Evolutionary conservation across 305 asterid species (phyloP).

Genomic region (Withania somnifera): DNA sequence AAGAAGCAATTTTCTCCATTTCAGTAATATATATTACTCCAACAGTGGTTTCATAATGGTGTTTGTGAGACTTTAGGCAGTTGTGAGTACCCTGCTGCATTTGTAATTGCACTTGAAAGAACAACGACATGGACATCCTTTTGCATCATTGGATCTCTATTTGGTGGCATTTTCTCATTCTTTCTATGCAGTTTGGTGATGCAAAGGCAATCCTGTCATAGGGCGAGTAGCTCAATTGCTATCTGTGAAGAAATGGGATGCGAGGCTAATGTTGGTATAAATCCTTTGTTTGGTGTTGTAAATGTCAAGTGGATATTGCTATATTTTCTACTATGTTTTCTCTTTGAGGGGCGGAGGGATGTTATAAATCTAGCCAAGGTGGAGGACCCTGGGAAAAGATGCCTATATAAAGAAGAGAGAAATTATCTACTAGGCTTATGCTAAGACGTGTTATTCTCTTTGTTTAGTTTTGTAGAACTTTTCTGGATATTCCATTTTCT

Average conservation of each 20-base stretch:
- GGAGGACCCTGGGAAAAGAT: too few species aligned
- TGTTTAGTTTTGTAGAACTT: too few species aligned
- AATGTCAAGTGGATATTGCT: background rate
- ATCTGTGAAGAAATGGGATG: conserved; percentile 32
- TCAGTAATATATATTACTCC: conserved; percentile 34
- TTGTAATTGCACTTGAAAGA: conserved; percentile 53
- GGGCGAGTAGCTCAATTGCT: conserved; percentile 23
- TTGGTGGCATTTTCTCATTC: too few species aligned
- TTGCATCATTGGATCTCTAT: too few species aligned
- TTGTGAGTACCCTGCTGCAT: conserved; percentile 54
- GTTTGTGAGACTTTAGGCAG: conserved; percentile 15
- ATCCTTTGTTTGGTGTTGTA: background rate
- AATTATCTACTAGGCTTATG: too few species aligned
- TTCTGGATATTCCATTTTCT: too few species aligned
- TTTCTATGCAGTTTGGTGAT: conserved; percentile 44
- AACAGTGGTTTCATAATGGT: conserved; percentile 18
- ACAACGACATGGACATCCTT: too few species aligned
- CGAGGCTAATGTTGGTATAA: background rate
- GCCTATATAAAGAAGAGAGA: too few species aligned
- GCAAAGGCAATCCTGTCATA: conserved; percentile 16
- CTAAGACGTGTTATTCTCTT: too few species aligned
- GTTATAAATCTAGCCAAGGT: too few species aligned
- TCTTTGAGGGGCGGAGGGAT: too few species aligned
- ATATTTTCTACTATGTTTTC: too few species aligned
- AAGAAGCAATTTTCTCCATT: conserved; percentile 26